Percentiles rank a stretch among this genome's conserved stretches.
phyloP scores from a whole-genome alignment of 371 early-diverging fungal genomes.

The Cokeromyces recurvatus region DNA sequence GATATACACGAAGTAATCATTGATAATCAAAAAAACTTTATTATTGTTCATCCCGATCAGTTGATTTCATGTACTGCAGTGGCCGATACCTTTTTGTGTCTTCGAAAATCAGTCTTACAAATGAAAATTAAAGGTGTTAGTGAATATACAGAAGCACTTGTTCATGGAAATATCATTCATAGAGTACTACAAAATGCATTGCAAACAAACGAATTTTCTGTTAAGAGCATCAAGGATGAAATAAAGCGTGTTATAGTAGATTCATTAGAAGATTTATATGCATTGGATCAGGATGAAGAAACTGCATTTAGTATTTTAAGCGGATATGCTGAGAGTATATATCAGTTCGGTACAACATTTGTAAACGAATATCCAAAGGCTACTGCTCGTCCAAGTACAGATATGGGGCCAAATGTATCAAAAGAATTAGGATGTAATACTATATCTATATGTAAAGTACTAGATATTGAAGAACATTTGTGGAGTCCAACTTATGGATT shows the following conservation, averaged over 20 bases:
- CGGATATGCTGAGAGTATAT: constrained; percentile 32
- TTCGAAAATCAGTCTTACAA: constrained; percentile 73
- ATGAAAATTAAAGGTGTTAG: constrained; percentile 49
- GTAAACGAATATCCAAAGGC: constrained; percentile 10
- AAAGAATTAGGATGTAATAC: constrained; percentile 15
- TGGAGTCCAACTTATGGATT: constrained; percentile 92
- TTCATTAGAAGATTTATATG: constrained; percentile 60
- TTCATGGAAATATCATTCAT: constrained; percentile 83
- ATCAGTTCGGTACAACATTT: constrained; percentile 10
- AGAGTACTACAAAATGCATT: constrained; percentile 69
- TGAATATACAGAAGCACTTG: constrained; percentile 52
- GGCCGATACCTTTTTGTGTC: constrained; percentile 70
- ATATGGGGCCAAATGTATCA: constrained; percentile 16
- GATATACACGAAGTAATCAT: constrained; percentile 30
- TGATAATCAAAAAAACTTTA: constrained; percentile 42
- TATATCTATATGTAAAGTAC: constrained; percentile 59
- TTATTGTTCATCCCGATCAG: constrained; percentile 78
- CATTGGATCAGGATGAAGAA: constrained; percentile 56
- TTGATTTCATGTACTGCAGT: constrained; percentile 75
- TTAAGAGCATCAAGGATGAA: constrained; percentile 30
- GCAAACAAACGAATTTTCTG: constrained; percentile 49
- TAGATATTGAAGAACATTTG: constrained; percentile 90
- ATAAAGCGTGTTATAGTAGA: constrained; percentile 42
- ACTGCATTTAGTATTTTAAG: constrained; percentile 37
- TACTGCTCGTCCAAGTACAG: constrained; percentile 12